Evolutionary conservation across 2,329 filamentous ascomycete genomes (phyloP), one percentile per base, ranked within the genome.

Genomic region (Penicillium sp.): DNA sequence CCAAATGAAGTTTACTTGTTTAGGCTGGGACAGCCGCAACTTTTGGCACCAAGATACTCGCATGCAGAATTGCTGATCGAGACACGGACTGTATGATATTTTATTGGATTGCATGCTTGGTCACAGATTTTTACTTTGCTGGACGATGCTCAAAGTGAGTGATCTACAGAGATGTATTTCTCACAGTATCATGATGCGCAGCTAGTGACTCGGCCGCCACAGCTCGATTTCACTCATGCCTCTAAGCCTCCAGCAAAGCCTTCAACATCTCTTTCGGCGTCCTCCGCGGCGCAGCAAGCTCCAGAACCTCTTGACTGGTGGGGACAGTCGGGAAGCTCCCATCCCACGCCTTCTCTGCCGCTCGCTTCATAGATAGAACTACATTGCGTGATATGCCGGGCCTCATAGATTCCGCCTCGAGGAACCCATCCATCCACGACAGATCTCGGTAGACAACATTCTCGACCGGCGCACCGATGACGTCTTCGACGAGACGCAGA

Each of bases 401-500:
- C 27, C 42, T 38, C 26, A 44, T 49, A 28, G 43, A 52, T 3
- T 48, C 41, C 12, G 47, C 8, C 4, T 51, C 57, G 8, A 49
- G 52, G n/a, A 57, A 9, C 28, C 41, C 9, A 12, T 69, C 61
- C 26, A 68, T n/a, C 18, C 65, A 62, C 0, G 63, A 61, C 13
- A 62, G 1, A 36, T 72, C 66, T 37, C 63, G 52, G 18, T 58
- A 72, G 0, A 5, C 40, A 1, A 72, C 65, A 0, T 67, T 39
- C 12, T 66, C 43, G 2, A 61, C 63, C 28, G 36, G 18, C 1
- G 43, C 48, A 18, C 59, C 65, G 29, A 68, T 67, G 3, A 63
- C n/a, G 45, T 65, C 26, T 58, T 73, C 70, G 4, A 68, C 52
- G 58, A 73, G 46, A 2, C 53, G 43, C 0, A 71, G 64, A 39